phyloP scores from a whole-genome alignment of 2,329 filamentous ascomycete genomes.

The Thielaviopsis ethacetica region DNA sequence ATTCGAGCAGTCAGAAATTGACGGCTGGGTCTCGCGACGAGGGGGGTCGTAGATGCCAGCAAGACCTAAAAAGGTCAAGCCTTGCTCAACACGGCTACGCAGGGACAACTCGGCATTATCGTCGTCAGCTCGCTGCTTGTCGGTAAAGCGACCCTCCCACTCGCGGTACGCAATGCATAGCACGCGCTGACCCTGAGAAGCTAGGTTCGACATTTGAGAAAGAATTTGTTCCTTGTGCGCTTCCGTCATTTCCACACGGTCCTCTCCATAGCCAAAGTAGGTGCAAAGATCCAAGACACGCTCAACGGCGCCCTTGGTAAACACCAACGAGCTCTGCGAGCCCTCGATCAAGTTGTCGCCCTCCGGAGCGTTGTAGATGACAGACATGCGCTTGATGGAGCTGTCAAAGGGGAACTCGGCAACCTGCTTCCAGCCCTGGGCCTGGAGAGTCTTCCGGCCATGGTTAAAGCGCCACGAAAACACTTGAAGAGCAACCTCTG shows the following conservation, averaged over 20 bases:
- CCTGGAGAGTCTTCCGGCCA: slow-evolving; percentile 36
- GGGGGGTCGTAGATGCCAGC: slow-evolving; percentile 78
- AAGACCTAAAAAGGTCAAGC: slow-evolving; percentile 62
- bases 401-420: slow-evolving; percentile 69
- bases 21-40: slow-evolving; percentile 59
- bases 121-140: slow-evolving; percentile 18
- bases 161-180: slow-evolving; percentile 53
- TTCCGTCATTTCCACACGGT: slow-evolving; percentile 30
- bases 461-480: slow-evolving; percentile 52
- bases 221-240: slow-evolving; percentile 33
- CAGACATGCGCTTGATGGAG: slow-evolving; percentile 64
- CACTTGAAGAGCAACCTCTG: slow-evolving; percentile 62
- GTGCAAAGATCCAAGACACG: slow-evolving; percentile 41
- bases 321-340: slow-evolving; percentile 32
- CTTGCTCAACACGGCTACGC: slow-evolving; percentile 47
- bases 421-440: slow-evolving; percentile 42
- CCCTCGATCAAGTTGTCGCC: slow-evolving; percentile 23
- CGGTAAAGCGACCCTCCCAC: slow-evolving; percentile 31
- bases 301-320: slow-evolving; percentile 48
- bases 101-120: slow-evolving; percentile 23
- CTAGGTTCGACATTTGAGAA: slow-evolving; percentile 40
- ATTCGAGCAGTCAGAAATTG: slow-evolving; percentile 52
- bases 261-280: slow-evolving; percentile 26
- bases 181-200: slow-evolving; percentile 53
- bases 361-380: slow-evolving; percentile 45